These are phyloP conservation scores for Thalia dealbata DNA, from an alignment of 176 grass and related monocot genomes.

Conservation along the genomic window DNA sequence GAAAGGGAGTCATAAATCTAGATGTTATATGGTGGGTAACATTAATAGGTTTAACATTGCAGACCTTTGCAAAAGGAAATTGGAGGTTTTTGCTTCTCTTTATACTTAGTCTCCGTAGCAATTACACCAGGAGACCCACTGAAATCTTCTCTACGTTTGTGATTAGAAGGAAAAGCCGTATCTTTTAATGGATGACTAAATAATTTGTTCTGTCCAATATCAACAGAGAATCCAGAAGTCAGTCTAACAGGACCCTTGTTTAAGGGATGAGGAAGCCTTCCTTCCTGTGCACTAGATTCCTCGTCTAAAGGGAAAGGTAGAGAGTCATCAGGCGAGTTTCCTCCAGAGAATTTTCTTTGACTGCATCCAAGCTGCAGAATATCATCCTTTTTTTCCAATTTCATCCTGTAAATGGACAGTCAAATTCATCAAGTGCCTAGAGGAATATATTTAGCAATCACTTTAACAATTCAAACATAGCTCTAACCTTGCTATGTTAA, in stretches of 20 bases:
- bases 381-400: conserved; percentile 39
- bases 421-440: background rate
- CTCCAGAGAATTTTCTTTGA: conserved; percentile 37
- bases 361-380: conserved; percentile 37
- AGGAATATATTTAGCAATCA: background rate
- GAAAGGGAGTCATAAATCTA: conserved; percentile 22
- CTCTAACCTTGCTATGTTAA: conserved; percentile 42
- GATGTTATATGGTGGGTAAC: conserved; percentile 9
- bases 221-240: conserved; percentile 35
- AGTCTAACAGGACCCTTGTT: conserved; percentile 29
- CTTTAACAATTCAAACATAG: background rate
- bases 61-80: conserved; percentile 47
- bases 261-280: conserved; percentile 25
- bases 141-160: conserved; percentile 31
- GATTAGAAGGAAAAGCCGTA: conserved; percentile 43
- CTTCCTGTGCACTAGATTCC: conserved; percentile 53
- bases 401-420: conserved; percentile 27
- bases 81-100: conserved; percentile 13
- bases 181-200: conserved; percentile 53
- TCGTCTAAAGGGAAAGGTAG: conserved; percentile 87
- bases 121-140: conserved; percentile 27
- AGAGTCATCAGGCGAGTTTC: conserved; percentile 78
- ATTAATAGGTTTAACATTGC: background rate
- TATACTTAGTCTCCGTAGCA: conserved; percentile 38
- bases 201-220: conserved; percentile 43